phyloP scores from a whole-genome alignment of 2,329 filamentous ascomycete genomes.

The Capronia americana region DNA sequence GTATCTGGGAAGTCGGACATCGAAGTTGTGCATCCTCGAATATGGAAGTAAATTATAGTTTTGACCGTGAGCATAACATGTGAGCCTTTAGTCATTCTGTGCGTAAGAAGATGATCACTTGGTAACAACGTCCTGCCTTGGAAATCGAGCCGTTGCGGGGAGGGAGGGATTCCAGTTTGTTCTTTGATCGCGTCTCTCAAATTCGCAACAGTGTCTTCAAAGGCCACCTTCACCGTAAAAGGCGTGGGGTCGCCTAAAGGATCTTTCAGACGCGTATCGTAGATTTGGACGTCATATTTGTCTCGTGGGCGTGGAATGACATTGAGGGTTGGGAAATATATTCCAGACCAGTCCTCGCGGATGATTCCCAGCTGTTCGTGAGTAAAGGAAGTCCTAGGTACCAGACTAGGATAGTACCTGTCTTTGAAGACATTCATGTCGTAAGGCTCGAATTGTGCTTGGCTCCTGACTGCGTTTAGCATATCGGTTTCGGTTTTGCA shows the following conservation, averaged over 20 bases:
- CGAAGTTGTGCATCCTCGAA: neutral
- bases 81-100: neutral
- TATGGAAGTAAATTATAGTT: neutral
- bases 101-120: neutral
- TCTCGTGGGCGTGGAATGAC: neutral
- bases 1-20: neutral
- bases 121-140: neutral
- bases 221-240: neutral
- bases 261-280: too few species aligned
- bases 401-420: neutral
- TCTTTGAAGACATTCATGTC: slow-evolving; percentile 10
- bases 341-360: neutral
- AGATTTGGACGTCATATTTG: neutral
- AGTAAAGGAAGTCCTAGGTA: neutral
- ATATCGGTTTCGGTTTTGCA: slow-evolving; percentile 9
- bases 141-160: neutral
- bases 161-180: neutral
- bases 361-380: neutral
- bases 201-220: neutral
- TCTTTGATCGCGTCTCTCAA: neutral
- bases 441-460: neutral
- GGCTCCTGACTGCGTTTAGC: neutral
- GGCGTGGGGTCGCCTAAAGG: neutral
- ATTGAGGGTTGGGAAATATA: neutral
- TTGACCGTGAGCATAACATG: neutral